Evolutionary conservation across 2,329 filamentous ascomycete species (phyloP).

Genomic region (Fusarium sp.): DNA sequence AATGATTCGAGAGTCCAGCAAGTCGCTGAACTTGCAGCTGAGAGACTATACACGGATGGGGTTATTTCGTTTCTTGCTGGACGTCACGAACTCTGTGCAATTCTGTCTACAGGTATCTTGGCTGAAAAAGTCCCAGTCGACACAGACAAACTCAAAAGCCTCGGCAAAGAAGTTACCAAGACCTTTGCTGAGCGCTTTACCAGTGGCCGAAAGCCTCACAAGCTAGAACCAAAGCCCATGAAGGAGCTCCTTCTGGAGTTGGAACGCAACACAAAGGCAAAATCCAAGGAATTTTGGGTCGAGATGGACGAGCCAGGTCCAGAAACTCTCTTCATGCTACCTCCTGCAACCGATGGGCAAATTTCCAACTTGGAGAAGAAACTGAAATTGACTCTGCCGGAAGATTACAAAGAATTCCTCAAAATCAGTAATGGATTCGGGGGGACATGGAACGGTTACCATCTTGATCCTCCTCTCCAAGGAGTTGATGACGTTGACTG

Average conservation of each 20-base stretch:
- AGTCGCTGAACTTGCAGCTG: constrained; percentile 6
- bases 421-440: constrained; percentile 41
- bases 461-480: constrained; percentile 12
- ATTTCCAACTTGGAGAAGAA: constrained; percentile 29
- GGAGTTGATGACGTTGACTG: constrained; percentile 32
- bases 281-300: neutral
- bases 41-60: constrained; percentile 7
- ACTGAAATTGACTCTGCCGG: constrained; percentile 12
- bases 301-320: constrained; percentile 17
- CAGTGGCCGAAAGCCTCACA: constrained; percentile 20
- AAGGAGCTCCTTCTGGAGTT: constrained; percentile 24
- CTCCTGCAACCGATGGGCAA: constrained; percentile 35
- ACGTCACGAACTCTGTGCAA: constrained; percentile 17
- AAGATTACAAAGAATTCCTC: constrained; percentile 41
- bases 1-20: constrained; percentile 23
- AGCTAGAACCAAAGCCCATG: constrained; percentile 14
- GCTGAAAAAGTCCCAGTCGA: constrained; percentile 32
- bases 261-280: constrained; percentile 30
- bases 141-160: constrained; percentile 10
- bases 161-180: constrained; percentile 15
- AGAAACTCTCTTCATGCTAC: constrained; percentile 31
- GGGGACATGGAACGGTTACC: constrained; percentile 38
- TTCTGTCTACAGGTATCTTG: constrained; percentile 30
- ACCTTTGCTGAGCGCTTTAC: constrained; percentile 27
- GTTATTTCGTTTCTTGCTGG: constrained; percentile 10